These are phyloP conservation scores for Mycena capillaripes DNA, from an alignment of 768 basidiomycete genomes.

Conservation along the genomic window DNA sequence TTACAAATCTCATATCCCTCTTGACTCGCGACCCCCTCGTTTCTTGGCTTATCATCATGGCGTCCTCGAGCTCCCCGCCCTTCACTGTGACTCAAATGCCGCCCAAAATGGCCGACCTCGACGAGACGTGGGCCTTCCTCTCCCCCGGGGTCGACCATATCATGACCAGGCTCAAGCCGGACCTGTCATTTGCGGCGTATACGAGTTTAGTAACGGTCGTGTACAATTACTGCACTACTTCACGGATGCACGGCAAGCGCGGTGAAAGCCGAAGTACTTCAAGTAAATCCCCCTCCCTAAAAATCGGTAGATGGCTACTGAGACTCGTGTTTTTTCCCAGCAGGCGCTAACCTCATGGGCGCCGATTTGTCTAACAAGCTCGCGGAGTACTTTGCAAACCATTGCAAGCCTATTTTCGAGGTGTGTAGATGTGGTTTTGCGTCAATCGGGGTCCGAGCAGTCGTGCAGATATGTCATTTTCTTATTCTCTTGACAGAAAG, in stretches of 20 bases:
- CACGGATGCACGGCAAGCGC: conserved; percentile 53
- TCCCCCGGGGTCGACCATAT: conserved; percentile 83
- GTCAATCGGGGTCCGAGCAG: too few species aligned
- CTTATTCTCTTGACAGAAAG: conserved; percentile 64
- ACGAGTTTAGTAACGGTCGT: conserved; percentile 93
- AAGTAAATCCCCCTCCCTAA: conserved; percentile 49
- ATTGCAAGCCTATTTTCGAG: conserved; percentile 75
- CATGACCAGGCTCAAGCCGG: conserved; percentile 91
- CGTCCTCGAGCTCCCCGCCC: conserved; percentile 32
- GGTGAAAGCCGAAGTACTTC: conserved; percentile 77
- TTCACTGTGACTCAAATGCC: conserved; percentile 40
- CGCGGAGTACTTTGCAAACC: conserved; percentile 88
- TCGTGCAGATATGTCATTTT: too few species aligned
- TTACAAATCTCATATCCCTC: too few species aligned
- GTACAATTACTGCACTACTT: conserved; percentile 97
- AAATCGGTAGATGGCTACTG: conserved; percentile 37
- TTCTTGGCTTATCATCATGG: conserved; percentile 2
- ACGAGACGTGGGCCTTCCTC: conserved; percentile 39
- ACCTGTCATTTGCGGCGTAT: conserved; percentile 81
- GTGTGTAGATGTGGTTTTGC: conserved; percentile 33
- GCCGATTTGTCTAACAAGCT: conserved; percentile 97
- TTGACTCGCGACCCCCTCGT: too few species aligned
- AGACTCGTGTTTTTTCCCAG: conserved; percentile 54
- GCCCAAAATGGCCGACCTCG: conserved; percentile 38
- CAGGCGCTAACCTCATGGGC: conserved; percentile 96